Evolutionary conservation across 2,329 filamentous ascomycete genomes (phyloP).

Genomic region (Kalmusia sp.): DNA sequence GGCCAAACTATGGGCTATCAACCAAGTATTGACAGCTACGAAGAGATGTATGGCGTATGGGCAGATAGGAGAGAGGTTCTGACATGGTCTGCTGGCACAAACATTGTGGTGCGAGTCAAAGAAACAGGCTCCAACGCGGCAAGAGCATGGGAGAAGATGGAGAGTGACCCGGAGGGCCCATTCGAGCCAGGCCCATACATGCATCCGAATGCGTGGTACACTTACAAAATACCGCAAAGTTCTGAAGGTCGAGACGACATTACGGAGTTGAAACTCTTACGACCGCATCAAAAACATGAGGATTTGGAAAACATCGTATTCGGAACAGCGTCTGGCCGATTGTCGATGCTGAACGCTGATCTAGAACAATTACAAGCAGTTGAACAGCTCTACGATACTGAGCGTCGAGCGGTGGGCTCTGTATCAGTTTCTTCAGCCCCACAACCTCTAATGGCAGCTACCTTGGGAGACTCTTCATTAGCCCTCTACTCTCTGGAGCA

Average conservation of each 20-base stretch:
- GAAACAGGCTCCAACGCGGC: constrained; percentile 45
- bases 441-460: constrained; percentile 58
- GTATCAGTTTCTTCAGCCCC: constrained; percentile 53
- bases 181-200: constrained; percentile 38
- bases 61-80: constrained; percentile 62
- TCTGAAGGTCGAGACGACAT: constrained; percentile 66
- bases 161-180: constrained; percentile 21
- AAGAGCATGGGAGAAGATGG: constrained; percentile 29
- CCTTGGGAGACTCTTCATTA: constrained; percentile 55
- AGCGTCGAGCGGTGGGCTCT: constrained; percentile 53
- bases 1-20: constrained; percentile 66
- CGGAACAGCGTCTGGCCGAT: constrained; percentile 63
- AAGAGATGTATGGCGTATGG: constrained; percentile 51
- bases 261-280: constrained; percentile 62
- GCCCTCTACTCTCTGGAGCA: constrained; percentile 53
- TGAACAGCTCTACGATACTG: constrained; percentile 49
- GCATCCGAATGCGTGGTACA: constrained; percentile 54
- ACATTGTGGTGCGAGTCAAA: constrained; percentile 60
- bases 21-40: constrained; percentile 65
- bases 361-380: constrained; percentile 8
- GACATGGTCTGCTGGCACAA: constrained; percentile 66
- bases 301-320: constrained; percentile 59
- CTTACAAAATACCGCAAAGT: constrained; percentile 59
- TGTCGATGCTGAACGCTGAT: constrained; percentile 44
- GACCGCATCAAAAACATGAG: constrained; percentile 45